Conservation (phyloP, 371 early-diverging fungal genomes). For the Mucor sp. region DNA sequence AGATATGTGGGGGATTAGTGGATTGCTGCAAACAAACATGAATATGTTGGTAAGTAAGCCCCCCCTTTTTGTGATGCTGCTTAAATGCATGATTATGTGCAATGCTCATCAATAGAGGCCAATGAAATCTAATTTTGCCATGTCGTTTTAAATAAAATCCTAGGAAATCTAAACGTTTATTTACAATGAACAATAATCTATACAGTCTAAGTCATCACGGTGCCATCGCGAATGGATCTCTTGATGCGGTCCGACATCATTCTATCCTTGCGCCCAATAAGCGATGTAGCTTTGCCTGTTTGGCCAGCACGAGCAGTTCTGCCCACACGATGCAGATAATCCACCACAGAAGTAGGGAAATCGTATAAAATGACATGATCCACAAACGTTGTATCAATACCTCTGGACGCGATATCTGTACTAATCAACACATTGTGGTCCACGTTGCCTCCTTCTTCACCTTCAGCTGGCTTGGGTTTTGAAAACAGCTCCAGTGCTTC, state of each 20-base stretch:
- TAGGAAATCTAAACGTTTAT: neutral
- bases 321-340: slow-evolving; percentile 97
- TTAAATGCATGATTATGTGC: neutral
- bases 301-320: slow-evolving; percentile 92
- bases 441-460: slow-evolving; percentile 12
- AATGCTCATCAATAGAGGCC: neutral
- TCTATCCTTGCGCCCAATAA: slow-evolving; percentile 79
- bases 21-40: too few relatives aligned
- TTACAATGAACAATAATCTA: neutral
- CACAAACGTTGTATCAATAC: slow-evolving; percentile 90
- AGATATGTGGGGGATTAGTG: too few relatives aligned
- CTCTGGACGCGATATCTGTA: slow-evolving; percentile 95
- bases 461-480: slow-evolving; percentile 17
- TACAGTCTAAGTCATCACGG: slow-evolving; percentile 45
- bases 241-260: slow-evolving; percentile 80
- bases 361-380: slow-evolving; percentile 95
- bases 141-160: neutral
- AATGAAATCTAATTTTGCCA: neutral
- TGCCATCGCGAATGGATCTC: slow-evolving; percentile 66
- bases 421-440: slow-evolving; percentile 73
- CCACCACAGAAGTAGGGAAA: slow-evolving; percentile 90
- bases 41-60: neutral
- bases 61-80: neutral
- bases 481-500: slow-evolving; percentile 50
- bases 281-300: slow-evolving; percentile 82